Conservation (phyloP, 2,329 filamentous ascomycete species). For the Corynespora cassiicola region DNA sequence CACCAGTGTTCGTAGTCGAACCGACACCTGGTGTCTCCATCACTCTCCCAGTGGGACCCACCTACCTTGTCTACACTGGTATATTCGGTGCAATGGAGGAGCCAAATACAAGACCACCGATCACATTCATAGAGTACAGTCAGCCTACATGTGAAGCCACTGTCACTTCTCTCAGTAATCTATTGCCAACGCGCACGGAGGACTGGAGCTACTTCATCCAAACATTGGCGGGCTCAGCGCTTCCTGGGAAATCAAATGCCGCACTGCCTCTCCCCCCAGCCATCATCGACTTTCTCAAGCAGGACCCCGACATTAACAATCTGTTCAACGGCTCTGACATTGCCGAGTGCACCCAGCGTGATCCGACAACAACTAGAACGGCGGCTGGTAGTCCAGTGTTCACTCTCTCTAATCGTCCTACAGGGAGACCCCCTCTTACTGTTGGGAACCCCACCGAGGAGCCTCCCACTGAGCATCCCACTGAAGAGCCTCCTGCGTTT, state of each 20-base stretch:
- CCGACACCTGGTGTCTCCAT: slow-evolving; percentile 20
- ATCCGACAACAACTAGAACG: slow-evolving; percentile 1
- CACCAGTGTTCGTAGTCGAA: slow-evolving; percentile 27
- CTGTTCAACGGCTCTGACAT: slow-evolving; percentile 36
- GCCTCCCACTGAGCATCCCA: no score
- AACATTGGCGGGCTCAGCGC: slow-evolving; percentile 23
- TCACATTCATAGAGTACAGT: not conserved
- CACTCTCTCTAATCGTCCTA: no score
- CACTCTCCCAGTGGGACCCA: slow-evolving; percentile 28
- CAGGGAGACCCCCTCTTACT: no score
- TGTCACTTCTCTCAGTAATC: slow-evolving; percentile 15
- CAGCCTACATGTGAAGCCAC: slow-evolving; percentile 9
- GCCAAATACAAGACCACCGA: not conserved
- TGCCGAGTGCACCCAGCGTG: slow-evolving; percentile 32
- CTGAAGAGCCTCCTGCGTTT: not conserved
- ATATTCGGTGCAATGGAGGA: slow-evolving; percentile 29
- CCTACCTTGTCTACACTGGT: slow-evolving; percentile 37
- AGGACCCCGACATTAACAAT: slow-evolving; percentile 20
- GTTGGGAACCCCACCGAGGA: no score
- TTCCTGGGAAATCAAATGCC: not conserved
- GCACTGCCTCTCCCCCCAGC: slow-evolving; percentile 27
- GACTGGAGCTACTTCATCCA: slow-evolving; percentile 35
- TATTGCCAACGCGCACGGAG: slow-evolving; percentile 25
- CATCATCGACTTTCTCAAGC: slow-evolving; percentile 29
- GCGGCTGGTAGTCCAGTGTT: no score